These are phyloP conservation scores for Phytophthora rubi DNA, from an alignment of 352 stramenopile genomes.

Conservation along the genomic window DNA sequence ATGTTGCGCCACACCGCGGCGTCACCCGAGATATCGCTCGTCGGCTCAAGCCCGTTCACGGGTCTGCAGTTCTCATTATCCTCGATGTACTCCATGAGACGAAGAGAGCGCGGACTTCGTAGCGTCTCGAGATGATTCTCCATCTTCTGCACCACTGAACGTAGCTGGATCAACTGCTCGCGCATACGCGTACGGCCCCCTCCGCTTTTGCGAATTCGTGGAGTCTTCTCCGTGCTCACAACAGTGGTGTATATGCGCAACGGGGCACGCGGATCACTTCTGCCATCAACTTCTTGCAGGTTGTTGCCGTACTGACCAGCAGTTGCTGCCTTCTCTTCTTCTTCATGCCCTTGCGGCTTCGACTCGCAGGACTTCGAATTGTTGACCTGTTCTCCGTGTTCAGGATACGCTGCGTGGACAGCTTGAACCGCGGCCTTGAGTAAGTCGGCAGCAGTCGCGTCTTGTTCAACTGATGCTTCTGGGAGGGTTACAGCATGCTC, in stretches of 20 bases:
- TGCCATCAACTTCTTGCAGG: background rate
- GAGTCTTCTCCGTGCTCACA: background rate
- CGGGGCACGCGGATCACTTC: background rate
- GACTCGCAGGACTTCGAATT: background rate
- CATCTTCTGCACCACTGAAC: conserved; percentile 32
- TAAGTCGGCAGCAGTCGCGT: conserved; percentile 11
- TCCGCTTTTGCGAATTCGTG: conserved; percentile 10
- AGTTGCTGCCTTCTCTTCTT: background rate
- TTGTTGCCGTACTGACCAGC: background rate
- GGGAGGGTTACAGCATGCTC: background rate
- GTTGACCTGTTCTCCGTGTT: background rate
- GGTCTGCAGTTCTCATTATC: conserved; percentile 8
- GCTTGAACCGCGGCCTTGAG: conserved; percentile 21
- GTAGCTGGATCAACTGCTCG: conserved; percentile 32
- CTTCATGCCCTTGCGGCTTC: background rate
- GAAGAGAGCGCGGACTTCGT: conserved; percentile 21
- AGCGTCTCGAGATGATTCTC: conserved; percentile 26
- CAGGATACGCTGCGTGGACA: conserved; percentile 13
- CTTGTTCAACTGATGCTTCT: background rate
- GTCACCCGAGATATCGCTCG: background rate
- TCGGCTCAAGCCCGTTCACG: background rate
- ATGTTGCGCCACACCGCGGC: conserved; percentile 4
- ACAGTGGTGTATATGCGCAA: background rate
- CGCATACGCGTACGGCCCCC: conserved; percentile 14
- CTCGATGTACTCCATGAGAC: background rate